A percentile compares a stretch with the other conserved stretches of the same genome.
These are phyloP conservation scores for Maudiozyma saulgeensis DNA, from an alignment of 805 yeast species.

Conservation along the genomic window DNA sequence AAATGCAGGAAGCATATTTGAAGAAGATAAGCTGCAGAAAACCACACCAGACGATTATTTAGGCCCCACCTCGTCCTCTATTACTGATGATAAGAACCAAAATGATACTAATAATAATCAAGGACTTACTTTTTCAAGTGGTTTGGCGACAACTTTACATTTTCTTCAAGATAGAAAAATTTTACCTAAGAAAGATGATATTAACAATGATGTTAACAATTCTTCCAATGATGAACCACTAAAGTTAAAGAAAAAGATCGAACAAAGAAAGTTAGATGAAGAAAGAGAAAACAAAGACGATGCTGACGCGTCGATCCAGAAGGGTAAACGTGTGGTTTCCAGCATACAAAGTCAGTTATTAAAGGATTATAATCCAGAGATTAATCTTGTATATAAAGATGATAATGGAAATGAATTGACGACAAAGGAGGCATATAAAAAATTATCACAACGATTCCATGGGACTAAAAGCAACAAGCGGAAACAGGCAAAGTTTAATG, in stretches of 20 bases:
- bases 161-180: conserved; percentile 15
- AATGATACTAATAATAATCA: neutral
- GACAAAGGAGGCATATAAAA: conserved; percentile 68
- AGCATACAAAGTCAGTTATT: conserved; percentile 27
- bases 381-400: conserved; percentile 50
- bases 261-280: conserved; percentile 5
- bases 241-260: conserved; percentile 6
- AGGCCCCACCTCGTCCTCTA: no score
- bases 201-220: neutral
- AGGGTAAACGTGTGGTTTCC: conserved; percentile 9
- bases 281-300: neutral
- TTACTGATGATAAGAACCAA: no score
- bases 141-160: conserved; percentile 24
- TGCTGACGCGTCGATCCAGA: conserved; percentile 23
- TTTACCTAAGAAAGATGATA: conserved; percentile 4
- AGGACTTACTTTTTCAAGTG: conserved; percentile 17
- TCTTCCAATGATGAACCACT: neutral
- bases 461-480: conserved; percentile 36
- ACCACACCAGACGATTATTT: neutral
- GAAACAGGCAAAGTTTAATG: conserved; percentile 17
- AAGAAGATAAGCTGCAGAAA: neutral
- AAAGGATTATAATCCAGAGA: conserved; percentile 34
- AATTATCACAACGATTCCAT: conserved; percentile 69
- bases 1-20: neutral
- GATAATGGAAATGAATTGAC: conserved; percentile 49